Evolutionary conservation across 2,329 filamentous ascomycete genomes (phyloP), one percentile per base, ranked within the genome.

Genomic region (Chrysoporthe cubensis): DNA sequence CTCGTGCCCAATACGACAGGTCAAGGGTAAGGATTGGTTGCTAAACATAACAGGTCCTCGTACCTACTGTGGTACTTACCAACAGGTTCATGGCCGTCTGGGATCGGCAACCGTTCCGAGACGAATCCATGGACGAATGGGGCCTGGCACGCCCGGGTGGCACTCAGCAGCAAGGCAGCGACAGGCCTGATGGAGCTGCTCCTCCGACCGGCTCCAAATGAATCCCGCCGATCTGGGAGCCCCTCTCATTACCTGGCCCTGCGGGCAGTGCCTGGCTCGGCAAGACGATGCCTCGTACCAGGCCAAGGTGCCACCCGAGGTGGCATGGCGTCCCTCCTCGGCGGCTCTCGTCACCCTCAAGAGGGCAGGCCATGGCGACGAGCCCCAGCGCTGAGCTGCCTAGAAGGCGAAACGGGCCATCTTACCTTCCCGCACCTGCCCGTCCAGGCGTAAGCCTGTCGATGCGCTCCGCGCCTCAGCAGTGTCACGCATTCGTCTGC

Each of bases 171-270:
- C 52, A 37, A 16, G 54, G 54, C 54, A 18, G 34, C 32, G 34
- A 57, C 67, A 66, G 60, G 43, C 60, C 54, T 63, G 60, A 64
- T 66, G 64, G 67, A 66, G 60, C 54, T 46, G 62, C 57, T 46
- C 56, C 59, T 66, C 66, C 66, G 66, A 59, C 14, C 64, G 64
- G 64, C 16, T 37, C 18, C 57, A 21, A 46, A 44, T 18, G 43
- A 48, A 48, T 14, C 26, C 44, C 43, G 26, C 43, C 13, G 44
- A 54, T 43, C 56, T 16, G 18, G 61, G 32, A 54, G 61, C 13
- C 46, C 34, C 32, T 42, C 32, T 42, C 37, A n/a, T 18, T 44
- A 40, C 48, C 37, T 56, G 57, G 14, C 56, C 56, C n/a, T 26
- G 26, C 26, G 26, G 26, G 26, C 26, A 26, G 26, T 26, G 26